A percentile compares a stretch with the other conserved stretches of the same genome.
phyloP scores from a whole-genome alignment of 352 stramenopile species.

The Phytophthora litchii region DNA sequence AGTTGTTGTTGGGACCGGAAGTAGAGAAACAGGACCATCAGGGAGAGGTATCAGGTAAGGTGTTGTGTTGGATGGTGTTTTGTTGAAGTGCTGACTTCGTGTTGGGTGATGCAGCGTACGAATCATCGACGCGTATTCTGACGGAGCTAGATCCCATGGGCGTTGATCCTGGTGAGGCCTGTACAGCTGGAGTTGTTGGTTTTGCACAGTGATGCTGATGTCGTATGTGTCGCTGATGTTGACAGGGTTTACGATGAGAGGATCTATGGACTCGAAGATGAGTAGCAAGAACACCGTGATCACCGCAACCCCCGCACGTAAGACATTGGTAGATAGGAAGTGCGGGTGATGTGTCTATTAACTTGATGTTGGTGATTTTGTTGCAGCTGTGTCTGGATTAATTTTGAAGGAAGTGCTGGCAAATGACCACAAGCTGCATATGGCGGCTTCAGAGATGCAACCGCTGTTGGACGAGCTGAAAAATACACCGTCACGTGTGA shows the following conservation, averaged over 20 bases:
- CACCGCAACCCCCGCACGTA: constrained; percentile 15
- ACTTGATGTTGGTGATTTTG: neutral
- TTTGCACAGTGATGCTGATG: constrained; percentile 1
- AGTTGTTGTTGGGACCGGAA: constrained; percentile 54
- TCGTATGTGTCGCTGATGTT: neutral
- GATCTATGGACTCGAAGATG: constrained; percentile 22
- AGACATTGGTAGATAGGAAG: neutral
- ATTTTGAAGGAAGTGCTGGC: constrained; percentile 50
- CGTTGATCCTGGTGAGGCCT: constrained; percentile 25
- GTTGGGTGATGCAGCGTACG: constrained; percentile 29
- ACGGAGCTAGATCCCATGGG: constrained; percentile 34
- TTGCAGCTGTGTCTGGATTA: constrained; percentile 17
- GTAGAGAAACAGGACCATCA: constrained; percentile 30
- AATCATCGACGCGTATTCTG: constrained; percentile 30
- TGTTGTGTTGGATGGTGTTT: neutral
- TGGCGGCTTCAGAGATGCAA: constrained; percentile 62
- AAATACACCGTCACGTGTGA: constrained; percentile 61
- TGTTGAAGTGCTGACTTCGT: neutral
- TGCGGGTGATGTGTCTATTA: neutral
- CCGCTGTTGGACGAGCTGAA: constrained; percentile 66
- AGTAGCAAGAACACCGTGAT: constrained; percentile 17
- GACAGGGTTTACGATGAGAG: constrained; percentile 23
- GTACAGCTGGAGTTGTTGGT: neutral
- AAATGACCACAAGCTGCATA: constrained; percentile 68
- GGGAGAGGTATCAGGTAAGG: constrained; percentile 19